Base-by-base conservation (phyloP, 306 rosid genomes). In the Datisca glomerata region DNA sequence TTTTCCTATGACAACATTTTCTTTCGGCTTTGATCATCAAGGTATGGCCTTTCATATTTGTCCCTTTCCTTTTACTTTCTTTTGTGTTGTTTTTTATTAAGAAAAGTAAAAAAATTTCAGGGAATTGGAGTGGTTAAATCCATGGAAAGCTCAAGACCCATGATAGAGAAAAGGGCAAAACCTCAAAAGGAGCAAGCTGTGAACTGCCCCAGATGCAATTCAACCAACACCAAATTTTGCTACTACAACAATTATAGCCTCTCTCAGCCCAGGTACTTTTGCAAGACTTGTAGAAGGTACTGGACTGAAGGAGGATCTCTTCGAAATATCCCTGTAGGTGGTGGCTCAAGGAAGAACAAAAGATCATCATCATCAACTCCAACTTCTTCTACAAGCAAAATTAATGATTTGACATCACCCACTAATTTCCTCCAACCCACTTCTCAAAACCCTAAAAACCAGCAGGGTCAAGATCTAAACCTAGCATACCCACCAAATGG, bases 291-390 rank as follows among this genome's bases (percentile, higher is more conserved):
- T 45, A 56, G 89, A 48, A 68, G 82, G 76, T 79, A 79, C 38
- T 79, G 89, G 89, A 79, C 89, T 37, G 79, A 74, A 25, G 89
- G 89, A 39, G 82, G 89, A 2, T 74, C 89, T 17, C 46, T 79
- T 8, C 74, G 89, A 49, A 79, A 68, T 34, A 82, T 79, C 33
- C 89, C 89, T 11, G 89, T 79, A 0, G 89, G 89, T 41, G 89
- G 89, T 33, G 89, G 89, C 9, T 79, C 89, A 16, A 64, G 89
- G 46, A 79, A 79, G 50, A 79, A 74, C 79, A 79, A 71, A 55
- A 70, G 82, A 49, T 65, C 81, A 16, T 22, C 59, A 1, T 16
- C 38, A 21, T 28, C 50, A 4, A 5, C 47, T 8, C 17, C 41
- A 1, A 1, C 66, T 4, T 18, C 59, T 13, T 9, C 64, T 23